Base-by-base conservation (phyloP, 345 rosid genomes). In the Limnanthes douglasii region DNA sequence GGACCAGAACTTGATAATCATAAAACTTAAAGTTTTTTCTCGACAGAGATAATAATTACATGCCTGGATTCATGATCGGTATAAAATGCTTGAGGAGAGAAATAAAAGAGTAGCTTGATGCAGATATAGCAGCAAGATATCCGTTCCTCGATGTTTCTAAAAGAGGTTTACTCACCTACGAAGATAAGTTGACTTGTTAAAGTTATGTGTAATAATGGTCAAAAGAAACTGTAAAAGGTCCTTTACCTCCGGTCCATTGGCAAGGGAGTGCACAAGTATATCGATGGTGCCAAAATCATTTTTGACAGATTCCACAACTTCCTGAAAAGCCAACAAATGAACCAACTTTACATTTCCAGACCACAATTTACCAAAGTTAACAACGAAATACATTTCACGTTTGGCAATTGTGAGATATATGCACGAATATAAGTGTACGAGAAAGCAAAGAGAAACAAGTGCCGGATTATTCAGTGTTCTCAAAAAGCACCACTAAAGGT, bases 31-130 rank as follows among this genome's bases (percentile, higher is more conserved):
- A n/a, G n/a, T n/a, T n/a, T n/a, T n/a, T n/a, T n/a, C n/a, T 6
- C 30, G 30, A 2, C 11, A 26, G 30, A 12, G 30, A 12, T 14
- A 12, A 31, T 9, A 8, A 46, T 32, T 6, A 56, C 62, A 37
- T 76, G 56, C 98, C 98, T 56, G 85, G 80, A 52, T 84, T 90
- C 88, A 90, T 84, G 46, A 90, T 75, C 22, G 96, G 96, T 54
- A 84, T 8, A 41, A 90, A 90, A 64, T 90, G 84, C 63, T 61
- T 66, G 53, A 84, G 85, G 34, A 84, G 56, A 42, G 98, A 90
- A 53, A 90, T 64, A 23, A 68, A 80, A 3, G 98, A 90, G 62
- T 80, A 90, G 58, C 96, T 90, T 38, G 98, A 84, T 31, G 94
- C 96, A 44, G 96, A 90, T 1, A 90, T 34, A 18, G 96, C 94